Evolutionary conservation across 495 filamentous ascomycete genomes (phyloP).

Genomic region (Patellaria atrata): DNA sequence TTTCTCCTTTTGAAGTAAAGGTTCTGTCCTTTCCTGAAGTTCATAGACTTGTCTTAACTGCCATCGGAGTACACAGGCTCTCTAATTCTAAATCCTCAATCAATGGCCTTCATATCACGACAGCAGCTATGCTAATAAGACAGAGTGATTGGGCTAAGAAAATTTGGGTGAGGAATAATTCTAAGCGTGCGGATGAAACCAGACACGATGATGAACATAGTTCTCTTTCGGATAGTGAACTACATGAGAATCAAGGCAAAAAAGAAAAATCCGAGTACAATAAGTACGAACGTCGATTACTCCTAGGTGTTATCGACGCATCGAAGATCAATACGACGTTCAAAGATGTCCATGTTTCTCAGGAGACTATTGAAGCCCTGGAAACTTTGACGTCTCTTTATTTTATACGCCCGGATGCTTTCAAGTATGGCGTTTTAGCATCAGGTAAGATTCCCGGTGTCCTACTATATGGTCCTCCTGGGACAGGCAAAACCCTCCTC

Average conservation of each 20-base stretch:
- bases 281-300: conserved; percentile 64
- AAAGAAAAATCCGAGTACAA: conserved; percentile 34
- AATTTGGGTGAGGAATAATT: conserved; percentile 26
- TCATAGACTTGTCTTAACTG: conserved; percentile 23
- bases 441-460: conserved; percentile 82
- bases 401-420: conserved; percentile 79
- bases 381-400: conserved; percentile 83
- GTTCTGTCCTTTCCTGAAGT: conserved; percentile 23
- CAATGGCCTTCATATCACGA: conserved; percentile 5
- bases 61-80: conserved; percentile 18
- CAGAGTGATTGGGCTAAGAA: no score
- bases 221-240: not conserved
- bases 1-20: conserved; percentile 5
- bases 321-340: conserved; percentile 75
- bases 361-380: conserved; percentile 73
- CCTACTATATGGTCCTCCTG: conserved; percentile 85
- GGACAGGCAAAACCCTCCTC: conserved; percentile 89
- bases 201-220: not conserved
- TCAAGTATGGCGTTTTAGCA: conserved; percentile 86
- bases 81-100: not conserved
- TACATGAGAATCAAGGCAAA: not conserved
- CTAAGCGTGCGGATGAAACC: no score
- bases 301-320: conserved; percentile 69
- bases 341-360: conserved; percentile 62
- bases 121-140: no score